Percentiles rank a stretch among this genome's conserved stretches.
Evolutionary conservation across 257 asterid genomes (phyloP).

Genomic region (Fraxinus quadrangulata): DNA sequence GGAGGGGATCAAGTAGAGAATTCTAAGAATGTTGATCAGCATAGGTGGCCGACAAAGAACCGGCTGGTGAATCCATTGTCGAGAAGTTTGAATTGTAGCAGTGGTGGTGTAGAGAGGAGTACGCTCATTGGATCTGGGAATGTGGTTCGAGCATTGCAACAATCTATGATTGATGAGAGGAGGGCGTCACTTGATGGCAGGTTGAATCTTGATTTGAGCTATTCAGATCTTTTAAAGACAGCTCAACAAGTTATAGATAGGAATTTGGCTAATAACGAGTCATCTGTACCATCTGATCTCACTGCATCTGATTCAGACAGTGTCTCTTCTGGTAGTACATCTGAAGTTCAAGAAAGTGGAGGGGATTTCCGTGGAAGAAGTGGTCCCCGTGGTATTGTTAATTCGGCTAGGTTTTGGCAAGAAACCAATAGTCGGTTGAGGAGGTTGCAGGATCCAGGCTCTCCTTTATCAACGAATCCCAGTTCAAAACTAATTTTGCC

Average conservation of each 20-base stretch:
- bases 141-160: slow-evolving; percentile 49
- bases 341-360: slow-evolving; percentile 66
- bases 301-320: slow-evolving; percentile 90
- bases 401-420: slow-evolving; percentile 93
- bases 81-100: slow-evolving; percentile 66
- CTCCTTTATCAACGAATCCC: slow-evolving; percentile 65
- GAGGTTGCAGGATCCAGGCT: slow-evolving; percentile 91
- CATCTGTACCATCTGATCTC: slow-evolving; percentile 54
- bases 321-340: slow-evolving; percentile 90
- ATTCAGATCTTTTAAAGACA: slow-evolving; percentile 52
- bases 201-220: slow-evolving; percentile 60
- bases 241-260: slow-evolving; percentile 33
- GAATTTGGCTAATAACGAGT: slow-evolving; percentile 50
- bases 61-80: slow-evolving; percentile 54
- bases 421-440: slow-evolving; percentile 85
- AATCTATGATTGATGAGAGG: slow-evolving; percentile 75
- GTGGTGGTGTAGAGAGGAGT: slow-evolving; percentile 44
- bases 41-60: slow-evolving; percentile 79
- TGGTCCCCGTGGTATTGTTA: slow-evolving; percentile 67
- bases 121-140: slow-evolving; percentile 63
- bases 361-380: slow-evolving; percentile 38
- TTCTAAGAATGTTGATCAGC: slow-evolving; percentile 75
- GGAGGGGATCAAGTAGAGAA: slow-evolving; percentile 70
- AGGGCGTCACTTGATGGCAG: slow-evolving; percentile 68
- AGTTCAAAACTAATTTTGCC: slow-evolving; percentile 58